Evolutionary conservation across 1,139 yeast genomes (phyloP).

Genomic region (Saccharomycopsis crataegensis): DNA sequence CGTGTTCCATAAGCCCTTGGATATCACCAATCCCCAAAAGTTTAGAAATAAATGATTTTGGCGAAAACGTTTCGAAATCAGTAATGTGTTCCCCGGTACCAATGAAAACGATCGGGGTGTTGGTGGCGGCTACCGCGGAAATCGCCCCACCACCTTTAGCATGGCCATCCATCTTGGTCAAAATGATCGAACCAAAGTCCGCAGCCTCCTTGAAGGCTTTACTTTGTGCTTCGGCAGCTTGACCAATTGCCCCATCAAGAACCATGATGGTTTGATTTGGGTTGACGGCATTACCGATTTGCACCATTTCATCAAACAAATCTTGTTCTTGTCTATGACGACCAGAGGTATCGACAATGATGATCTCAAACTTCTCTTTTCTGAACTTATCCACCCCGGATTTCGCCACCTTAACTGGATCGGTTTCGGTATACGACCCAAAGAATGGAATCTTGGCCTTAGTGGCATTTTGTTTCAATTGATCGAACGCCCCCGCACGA

Average conservation of each 20-base stretch:
- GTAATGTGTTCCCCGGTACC: conserved; percentile 98
- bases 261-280: conserved; percentile 98
- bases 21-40: conserved; percentile 93
- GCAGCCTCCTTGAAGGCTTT: conserved; percentile 89
- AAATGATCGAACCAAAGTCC: conserved; percentile 88
- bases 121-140: conserved; percentile 95
- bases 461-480: conserved; percentile 93
- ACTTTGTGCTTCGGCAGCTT: conserved; percentile 95
- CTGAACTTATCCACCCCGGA: conserved; percentile 92
- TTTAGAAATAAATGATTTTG: conserved; percentile 81
- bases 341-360: conserved; percentile 96
- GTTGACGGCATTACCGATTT: conserved; percentile 74
- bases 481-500: conserved; percentile 99
- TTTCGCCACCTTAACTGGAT: conserved; percentile 85
- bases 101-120: conserved; percentile 92
- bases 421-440: conserved; percentile 93
- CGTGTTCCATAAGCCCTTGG: conserved; percentile 90
- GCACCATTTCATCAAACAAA: conserved; percentile 89
- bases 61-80: conserved; percentile 88
- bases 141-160: conserved; percentile 99
- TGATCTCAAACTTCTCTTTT: conserved; percentile 84
- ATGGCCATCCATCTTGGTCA: conserved; percentile 98
- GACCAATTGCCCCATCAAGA: conserved; percentile 95
- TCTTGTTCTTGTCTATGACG: conserved; percentile 95
- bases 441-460: conserved; percentile 90